Conservation (phyloP, 495 filamentous ascomycete species). For the Penicillium canescens region DNA sequence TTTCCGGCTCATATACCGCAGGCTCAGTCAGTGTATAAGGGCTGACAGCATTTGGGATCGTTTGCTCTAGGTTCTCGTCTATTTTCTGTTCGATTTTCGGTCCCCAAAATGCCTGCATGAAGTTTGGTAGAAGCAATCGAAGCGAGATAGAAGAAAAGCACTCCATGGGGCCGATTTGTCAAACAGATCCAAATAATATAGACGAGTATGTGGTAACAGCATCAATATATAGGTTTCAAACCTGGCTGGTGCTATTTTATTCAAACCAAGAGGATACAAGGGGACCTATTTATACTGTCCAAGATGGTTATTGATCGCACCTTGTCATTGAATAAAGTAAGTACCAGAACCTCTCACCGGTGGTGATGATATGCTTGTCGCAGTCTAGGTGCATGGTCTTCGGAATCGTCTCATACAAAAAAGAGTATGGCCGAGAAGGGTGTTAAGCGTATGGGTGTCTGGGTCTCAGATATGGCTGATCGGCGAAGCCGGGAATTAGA, state of each 20-base stretch:
- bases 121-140: neutral
- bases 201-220: neutral
- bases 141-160: neutral
- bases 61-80: neutral
- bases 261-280: neutral
- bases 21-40: neutral
- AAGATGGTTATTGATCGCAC: neutral
- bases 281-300: neutral
- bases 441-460: neutral
- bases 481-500: neutral
- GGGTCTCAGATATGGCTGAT: neutral
- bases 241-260: neutral
- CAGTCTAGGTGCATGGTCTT: too few relatives aligned
- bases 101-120: neutral
- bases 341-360: too few relatives aligned
- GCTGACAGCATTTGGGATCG: neutral
- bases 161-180: neutral
- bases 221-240: neutral
- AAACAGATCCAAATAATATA: neutral
- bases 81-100: neutral
- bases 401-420: too few relatives aligned
- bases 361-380: too few relatives aligned
- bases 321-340: too few relatives aligned
- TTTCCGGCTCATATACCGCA: conserved; percentile 1
- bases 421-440: too few relatives aligned